Conservation (phyloP, 1,284 basidiomycete species). For the Ceratobasidium papillatum region DNA sequence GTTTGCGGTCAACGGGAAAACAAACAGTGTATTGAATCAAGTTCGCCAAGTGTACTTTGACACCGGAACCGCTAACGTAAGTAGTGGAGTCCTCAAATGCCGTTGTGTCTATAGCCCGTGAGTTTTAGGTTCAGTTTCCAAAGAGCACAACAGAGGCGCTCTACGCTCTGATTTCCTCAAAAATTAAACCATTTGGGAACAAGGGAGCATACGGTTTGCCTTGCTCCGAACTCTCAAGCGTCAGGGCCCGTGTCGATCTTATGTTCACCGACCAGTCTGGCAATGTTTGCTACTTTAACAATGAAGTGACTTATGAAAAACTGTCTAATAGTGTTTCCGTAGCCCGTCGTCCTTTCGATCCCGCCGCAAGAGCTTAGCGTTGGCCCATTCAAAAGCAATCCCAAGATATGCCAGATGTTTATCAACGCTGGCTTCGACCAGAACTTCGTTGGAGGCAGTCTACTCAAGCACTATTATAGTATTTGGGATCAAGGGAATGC, state of each 20-base stretch:
- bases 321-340: conserved; percentile 46
- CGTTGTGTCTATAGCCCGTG: background rate
- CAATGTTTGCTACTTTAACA: conserved; percentile 19
- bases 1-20: conserved; percentile 63
- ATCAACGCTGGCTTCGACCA: conserved; percentile 65
- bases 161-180: conserved; percentile 64
- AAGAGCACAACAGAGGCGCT: conserved; percentile 52
- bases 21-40: conserved; percentile 55
- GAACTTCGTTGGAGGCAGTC: conserved; percentile 60
- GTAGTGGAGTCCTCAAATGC: conserved; percentile 47
- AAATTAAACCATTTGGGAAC: conserved; percentile 59
- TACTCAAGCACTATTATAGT: conserved; percentile 66
- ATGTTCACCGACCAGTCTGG: conserved; percentile 52
- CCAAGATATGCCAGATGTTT: conserved; percentile 46
- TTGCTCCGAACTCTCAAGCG: conserved; percentile 57
- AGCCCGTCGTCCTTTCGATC: conserved; percentile 55
- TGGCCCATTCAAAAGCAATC: conserved; percentile 56
- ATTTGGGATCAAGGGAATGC: conserved; percentile 56
- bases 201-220: conserved; percentile 66
- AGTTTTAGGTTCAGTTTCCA: conserved; percentile 25
- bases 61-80: conserved; percentile 64
- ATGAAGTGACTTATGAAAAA: no score
- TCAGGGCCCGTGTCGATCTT: conserved; percentile 62
- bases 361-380: conserved; percentile 65
- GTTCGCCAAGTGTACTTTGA: conserved; percentile 63